Conservation (phyloP, 2,329 filamentous ascomycete genomes). For the Setomelanomma holmii region DNA sequence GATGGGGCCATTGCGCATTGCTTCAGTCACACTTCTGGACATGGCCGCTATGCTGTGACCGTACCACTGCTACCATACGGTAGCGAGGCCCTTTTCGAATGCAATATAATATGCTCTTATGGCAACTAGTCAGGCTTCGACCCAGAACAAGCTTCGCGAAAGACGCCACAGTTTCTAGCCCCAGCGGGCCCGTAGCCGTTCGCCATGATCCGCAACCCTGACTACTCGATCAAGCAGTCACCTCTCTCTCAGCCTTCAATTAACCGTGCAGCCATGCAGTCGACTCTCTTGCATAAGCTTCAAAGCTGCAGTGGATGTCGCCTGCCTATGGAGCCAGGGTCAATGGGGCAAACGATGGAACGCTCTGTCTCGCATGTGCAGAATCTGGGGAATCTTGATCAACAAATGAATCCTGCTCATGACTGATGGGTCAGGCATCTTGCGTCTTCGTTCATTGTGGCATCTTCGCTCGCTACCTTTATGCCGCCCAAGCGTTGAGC, state of each 20-base stretch:
- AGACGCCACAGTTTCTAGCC: conserved; percentile 12
- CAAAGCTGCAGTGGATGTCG: conserved; percentile 12
- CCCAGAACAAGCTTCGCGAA: conserved; percentile 7
- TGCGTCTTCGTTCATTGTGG: conserved; percentile 13
- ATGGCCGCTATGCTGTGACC: conserved; percentile 5
- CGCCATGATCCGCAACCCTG: background rate
- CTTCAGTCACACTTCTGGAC: conserved; percentile 3
- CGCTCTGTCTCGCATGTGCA: conserved; percentile 18
- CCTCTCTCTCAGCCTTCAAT: background rate
- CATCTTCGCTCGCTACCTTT: conserved; percentile 6
- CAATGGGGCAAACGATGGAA: conserved; percentile 18
- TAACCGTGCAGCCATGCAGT: conserved; percentile 7
- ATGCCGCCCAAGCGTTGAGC: conserved; percentile 7
- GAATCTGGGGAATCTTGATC: conserved; percentile 34
- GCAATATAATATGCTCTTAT: conserved; percentile 6
- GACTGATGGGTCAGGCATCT: conserved; percentile 12
- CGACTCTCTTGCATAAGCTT: conserved; percentile 16
- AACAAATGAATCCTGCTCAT: conserved; percentile 16
- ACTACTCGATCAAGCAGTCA: background rate
- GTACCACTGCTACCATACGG: conserved; percentile 9
- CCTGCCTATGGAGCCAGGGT: conserved; percentile 18
- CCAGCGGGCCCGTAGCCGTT: conserved; percentile 3
- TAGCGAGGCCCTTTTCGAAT: conserved; percentile 1
- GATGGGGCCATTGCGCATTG: conserved; percentile 9
- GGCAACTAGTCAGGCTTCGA: conserved; percentile 3